Evolutionary conservation across 75 land plant genomes (phyloP).

Genomic region (Selaginella moellendorffii): DNA sequence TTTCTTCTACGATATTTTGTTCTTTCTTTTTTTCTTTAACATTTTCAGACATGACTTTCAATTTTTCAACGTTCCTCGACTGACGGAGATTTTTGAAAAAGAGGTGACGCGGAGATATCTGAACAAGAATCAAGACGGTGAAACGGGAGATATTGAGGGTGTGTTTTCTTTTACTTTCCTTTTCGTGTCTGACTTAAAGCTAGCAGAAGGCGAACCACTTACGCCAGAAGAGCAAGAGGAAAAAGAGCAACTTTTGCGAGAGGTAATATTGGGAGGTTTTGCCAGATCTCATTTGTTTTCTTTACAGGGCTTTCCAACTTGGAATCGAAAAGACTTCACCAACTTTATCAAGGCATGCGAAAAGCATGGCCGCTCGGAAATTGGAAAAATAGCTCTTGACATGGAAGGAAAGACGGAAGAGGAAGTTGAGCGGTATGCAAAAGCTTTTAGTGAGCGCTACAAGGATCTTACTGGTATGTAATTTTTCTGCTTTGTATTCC

Average conservation of each 20-base stretch:
- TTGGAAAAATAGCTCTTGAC: conserved; percentile 78
- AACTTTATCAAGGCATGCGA: conserved; percentile 95
- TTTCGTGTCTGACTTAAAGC: not conserved
- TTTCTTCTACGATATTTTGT: no score
- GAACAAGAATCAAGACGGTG: not conserved
- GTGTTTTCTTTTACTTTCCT: not conserved
- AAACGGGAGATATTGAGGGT: not conserved
- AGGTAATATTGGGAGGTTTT: conserved; percentile 27
- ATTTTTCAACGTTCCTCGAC: conserved; percentile 73
- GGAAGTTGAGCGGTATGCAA: conserved; percentile 88
- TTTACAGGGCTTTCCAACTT: conserved; percentile 76
- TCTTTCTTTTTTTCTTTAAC: not conserved
- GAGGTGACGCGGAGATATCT: conserved; percentile 88
- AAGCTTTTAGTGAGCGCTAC: conserved; percentile 80
- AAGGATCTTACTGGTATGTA: conserved; percentile 85
- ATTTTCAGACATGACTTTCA: conserved; percentile 67
- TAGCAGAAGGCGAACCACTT: conserved; percentile 62
- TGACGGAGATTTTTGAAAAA: conserved; percentile 86
- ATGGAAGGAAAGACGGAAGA: conserved; percentile 96
- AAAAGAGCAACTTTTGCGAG: conserved; percentile 69
- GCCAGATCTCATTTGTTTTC: no score
- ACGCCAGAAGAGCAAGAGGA: conserved; percentile 91
- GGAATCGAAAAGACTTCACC: conserved; percentile 92
- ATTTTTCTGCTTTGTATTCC: no score
- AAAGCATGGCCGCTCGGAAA: conserved; percentile 88